Evolutionary conservation across 495 filamentous ascomycete genomes (phyloP).

Genomic region (Aspergillus leporis): DNA sequence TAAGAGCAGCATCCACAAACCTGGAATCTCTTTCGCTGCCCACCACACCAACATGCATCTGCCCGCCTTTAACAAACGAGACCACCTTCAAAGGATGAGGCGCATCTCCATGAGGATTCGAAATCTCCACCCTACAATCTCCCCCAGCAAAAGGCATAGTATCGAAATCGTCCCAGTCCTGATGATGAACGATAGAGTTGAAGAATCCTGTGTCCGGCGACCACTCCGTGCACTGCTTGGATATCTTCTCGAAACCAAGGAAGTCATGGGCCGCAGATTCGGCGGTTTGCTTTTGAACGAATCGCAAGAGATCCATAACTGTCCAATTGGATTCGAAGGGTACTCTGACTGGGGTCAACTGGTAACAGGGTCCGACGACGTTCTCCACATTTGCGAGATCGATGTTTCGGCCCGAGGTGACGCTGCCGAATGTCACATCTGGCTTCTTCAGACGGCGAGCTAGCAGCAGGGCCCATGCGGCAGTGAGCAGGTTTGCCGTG

Average conservation of each 20-base stretch:
- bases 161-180: conserved; percentile 34
- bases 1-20: conserved; percentile 31
- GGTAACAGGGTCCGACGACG: conserved; percentile 47
- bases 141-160: conserved; percentile 41
- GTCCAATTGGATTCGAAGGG: conserved; percentile 36
- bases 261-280: conserved; percentile 32
- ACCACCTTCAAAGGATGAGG: conserved; percentile 40
- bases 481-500: conserved; percentile 56
- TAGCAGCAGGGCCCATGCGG: conserved; percentile 62
- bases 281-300: conserved; percentile 33
- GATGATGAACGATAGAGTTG: conserved; percentile 38
- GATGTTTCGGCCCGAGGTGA: conserved; percentile 52
- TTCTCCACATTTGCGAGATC: conserved; percentile 44
- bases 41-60: conserved; percentile 39
- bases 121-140: conserved; percentile 36
- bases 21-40: conserved; percentile 29
- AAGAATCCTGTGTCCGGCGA: conserved; percentile 19
- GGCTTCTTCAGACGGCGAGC: conserved; percentile 45
- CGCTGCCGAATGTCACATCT: conserved; percentile 63
- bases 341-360: conserved; percentile 37
- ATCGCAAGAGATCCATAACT: conserved; percentile 33
- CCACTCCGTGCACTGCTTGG: conserved; percentile 28
- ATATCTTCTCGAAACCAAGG: conserved; percentile 33
- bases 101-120: conserved; percentile 39
- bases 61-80: conserved; percentile 33